Percentiles rank a stretch among this genome's conserved stretches.
Evolutionary conservation across 176 grass and related monocot genomes (phyloP).

Genomic region (Aegilops bicornis): DNA sequence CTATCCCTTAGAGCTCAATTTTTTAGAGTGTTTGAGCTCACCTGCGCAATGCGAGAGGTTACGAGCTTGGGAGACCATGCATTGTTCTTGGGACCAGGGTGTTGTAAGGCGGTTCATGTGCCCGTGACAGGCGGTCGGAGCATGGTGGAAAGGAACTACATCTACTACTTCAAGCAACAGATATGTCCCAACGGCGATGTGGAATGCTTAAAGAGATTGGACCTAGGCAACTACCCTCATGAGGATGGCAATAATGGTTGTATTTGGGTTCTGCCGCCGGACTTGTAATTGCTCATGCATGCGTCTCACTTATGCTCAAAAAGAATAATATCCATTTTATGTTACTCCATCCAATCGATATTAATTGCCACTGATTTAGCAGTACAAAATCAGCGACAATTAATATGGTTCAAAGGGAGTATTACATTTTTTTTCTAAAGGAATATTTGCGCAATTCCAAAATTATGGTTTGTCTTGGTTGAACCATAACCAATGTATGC

Average conservation of each 20-base stretch:
- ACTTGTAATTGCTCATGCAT: background rate
- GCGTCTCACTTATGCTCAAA: too few species aligned
- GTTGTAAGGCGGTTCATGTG: background rate
- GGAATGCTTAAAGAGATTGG: background rate
- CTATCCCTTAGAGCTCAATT: background rate
- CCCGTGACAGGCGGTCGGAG: accelerated
- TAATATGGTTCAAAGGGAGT: too few species aligned
- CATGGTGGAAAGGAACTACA: background rate
- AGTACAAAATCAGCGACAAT: too few species aligned
- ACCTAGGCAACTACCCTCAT: background rate
- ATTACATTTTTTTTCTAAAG: too few species aligned
- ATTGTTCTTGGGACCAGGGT: background rate
- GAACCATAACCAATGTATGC: too few species aligned
- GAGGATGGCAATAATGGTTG: background rate
- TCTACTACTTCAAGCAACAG: background rate
- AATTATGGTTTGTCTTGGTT: too few species aligned
- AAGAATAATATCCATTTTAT: too few species aligned
- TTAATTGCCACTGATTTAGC: too few species aligned
- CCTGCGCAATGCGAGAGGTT: background rate
- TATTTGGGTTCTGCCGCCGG: background rate
- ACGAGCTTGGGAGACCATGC: background rate
- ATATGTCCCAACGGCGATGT: background rate
- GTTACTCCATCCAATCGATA: too few species aligned
- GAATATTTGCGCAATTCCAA: too few species aligned
- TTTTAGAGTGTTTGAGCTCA: background rate